These are phyloP conservation scores for Stachybotrys chartarum DNA, from an alignment of 2,329 filamentous ascomycete species.

Conservation along the genomic window DNA sequence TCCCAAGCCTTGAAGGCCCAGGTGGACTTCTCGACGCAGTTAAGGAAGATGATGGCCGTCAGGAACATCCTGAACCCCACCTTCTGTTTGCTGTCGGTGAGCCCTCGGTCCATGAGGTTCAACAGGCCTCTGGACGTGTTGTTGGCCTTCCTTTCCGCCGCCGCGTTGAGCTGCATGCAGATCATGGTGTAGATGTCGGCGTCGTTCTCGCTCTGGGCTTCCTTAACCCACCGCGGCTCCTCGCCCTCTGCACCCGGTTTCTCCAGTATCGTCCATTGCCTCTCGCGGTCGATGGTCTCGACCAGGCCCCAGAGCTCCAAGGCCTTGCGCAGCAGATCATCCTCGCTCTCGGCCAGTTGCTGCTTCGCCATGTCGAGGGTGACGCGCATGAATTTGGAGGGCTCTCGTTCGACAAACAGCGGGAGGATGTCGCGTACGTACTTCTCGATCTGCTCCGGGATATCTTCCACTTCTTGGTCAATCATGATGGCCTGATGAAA, in stretches of 20 bases:
- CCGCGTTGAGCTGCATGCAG: slow-evolving; percentile 57
- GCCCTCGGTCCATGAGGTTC: slow-evolving; percentile 51
- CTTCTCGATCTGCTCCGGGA: slow-evolving; percentile 49
- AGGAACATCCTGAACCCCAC: slow-evolving; percentile 56
- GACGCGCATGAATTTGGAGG: slow-evolving; percentile 52
- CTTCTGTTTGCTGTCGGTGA: slow-evolving; percentile 54
- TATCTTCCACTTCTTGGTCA: slow-evolving; percentile 53
- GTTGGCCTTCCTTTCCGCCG: slow-evolving; percentile 56
- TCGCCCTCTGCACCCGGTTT: slow-evolving; percentile 34
- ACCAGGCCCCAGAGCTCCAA: slow-evolving; percentile 60
- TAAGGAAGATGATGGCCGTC: slow-evolving; percentile 54
- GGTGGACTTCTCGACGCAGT: slow-evolving; percentile 60
- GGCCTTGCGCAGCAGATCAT: slow-evolving; percentile 48
- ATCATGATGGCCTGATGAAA: slow-evolving; percentile 44
- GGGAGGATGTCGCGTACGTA: slow-evolving; percentile 54
- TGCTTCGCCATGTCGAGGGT: slow-evolving; percentile 48
- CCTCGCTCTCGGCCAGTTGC: slow-evolving; percentile 37
- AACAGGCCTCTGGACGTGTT: slow-evolving; percentile 51
- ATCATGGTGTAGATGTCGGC: slow-evolving; percentile 54
- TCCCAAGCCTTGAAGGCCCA: slow-evolving; percentile 66
- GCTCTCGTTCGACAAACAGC: slow-evolving; percentile 51
- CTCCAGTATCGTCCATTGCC: slow-evolving; percentile 51
- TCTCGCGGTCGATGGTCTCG: slow-evolving; percentile 57
- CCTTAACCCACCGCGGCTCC: slow-evolving; percentile 39
- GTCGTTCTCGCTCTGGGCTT: slow-evolving; percentile 38